Evolutionary conservation across 768 basidiomycete genomes (phyloP).

Genomic region (Phlebiopsis flavidoalba): DNA sequence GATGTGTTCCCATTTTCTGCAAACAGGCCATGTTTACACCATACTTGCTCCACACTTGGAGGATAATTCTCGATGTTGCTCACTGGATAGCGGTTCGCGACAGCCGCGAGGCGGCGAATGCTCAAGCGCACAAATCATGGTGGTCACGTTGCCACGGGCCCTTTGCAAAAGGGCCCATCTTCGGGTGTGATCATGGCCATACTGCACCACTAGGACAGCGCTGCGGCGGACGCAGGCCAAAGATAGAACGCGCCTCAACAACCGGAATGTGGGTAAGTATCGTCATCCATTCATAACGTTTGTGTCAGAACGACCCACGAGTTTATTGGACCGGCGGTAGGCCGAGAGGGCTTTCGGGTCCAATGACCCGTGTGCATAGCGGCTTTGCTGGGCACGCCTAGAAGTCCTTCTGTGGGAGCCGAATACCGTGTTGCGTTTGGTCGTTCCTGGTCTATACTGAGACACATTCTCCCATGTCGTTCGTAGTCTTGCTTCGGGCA

Average conservation of each 20-base stretch:
- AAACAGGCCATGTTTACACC: background rate
- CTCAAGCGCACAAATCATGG: background rate
- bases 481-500: background rate
- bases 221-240: background rate
- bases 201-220: background rate
- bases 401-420: background rate
- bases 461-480: constrained; percentile 1
- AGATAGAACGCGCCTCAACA: background rate
- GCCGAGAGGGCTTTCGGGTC: background rate
- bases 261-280: background rate
- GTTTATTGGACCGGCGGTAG: background rate
- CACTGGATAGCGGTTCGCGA: background rate
- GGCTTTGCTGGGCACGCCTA: background rate
- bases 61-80: background rate
- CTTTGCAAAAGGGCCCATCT: background rate
- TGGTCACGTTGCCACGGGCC: constrained; percentile 6
- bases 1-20: background rate
- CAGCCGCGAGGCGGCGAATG: background rate
- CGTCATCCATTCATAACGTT: constrained; percentile 1
- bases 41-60: background rate
- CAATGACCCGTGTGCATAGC: constrained; percentile 3
- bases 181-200: background rate
- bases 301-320: constrained; percentile 2
- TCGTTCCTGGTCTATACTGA: background rate
- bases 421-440: background rate